Evolutionary conservation across 805 yeast genomes (phyloP).

Genomic region (Wickerhamomyces chaumierensis): DNA sequence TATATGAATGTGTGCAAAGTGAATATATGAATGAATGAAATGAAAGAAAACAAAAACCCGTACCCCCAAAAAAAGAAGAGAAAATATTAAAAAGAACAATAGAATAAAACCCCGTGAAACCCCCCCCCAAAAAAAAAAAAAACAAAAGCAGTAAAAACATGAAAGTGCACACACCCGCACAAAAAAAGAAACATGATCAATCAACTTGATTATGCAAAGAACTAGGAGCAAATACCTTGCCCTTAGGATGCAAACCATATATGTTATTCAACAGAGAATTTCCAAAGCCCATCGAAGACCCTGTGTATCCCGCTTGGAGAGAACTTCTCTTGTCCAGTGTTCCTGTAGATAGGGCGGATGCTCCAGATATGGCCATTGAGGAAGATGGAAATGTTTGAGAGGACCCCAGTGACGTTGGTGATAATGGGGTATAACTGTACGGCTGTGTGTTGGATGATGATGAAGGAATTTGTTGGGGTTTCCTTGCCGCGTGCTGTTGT

Average conservation of each 20-base stretch:
- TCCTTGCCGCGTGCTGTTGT: too few relatives aligned
- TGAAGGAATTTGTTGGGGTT: too few relatives aligned
- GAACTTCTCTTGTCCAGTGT: constrained; percentile 6
- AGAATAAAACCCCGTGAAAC: too few relatives aligned
- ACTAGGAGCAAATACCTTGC: background rate
- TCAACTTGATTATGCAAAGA: constrained; percentile 4
- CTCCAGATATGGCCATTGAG: constrained; percentile 1
- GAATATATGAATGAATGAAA: too few relatives aligned
- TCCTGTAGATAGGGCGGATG: too few relatives aligned
- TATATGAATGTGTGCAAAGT: too few relatives aligned
- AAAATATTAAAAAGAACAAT: too few relatives aligned
- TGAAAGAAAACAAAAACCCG: too few relatives aligned
- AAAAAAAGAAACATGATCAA: too few relatives aligned
- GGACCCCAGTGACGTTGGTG: background rate
- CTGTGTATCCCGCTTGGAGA: constrained; percentile 9
- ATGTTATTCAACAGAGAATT: constrained; percentile 14
- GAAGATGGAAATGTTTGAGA: constrained; percentile 1
- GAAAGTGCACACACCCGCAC: background rate
- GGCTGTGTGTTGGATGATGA: background rate
- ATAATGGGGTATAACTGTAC: background rate
- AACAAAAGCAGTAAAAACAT: too few relatives aligned
- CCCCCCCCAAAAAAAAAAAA: background rate
- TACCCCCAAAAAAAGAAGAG: too few relatives aligned
- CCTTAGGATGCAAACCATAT: constrained; percentile 24
- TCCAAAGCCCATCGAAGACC: constrained; percentile 13